phyloP scores from a whole-genome alignment of 306 rosid genomes.

The Ormosia semicastrata region DNA sequence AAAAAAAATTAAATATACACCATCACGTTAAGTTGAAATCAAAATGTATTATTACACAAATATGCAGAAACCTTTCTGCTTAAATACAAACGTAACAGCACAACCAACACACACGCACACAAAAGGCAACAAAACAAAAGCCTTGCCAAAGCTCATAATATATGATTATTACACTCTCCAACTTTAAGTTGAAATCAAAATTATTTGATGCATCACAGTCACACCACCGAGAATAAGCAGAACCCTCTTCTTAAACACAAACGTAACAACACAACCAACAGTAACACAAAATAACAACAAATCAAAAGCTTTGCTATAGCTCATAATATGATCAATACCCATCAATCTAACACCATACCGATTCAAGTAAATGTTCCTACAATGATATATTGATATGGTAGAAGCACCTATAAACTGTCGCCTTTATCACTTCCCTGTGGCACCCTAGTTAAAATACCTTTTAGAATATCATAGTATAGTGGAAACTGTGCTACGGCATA shows the following conservation, averaged over 20 bases:
- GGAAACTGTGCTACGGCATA: conserved; percentile 57
- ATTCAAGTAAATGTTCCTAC: neutral
- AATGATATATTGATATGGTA: neutral
- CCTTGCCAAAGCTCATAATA: neutral
- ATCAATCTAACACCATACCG: neutral
- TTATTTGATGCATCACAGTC: neutral
- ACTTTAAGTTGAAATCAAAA: neutral
- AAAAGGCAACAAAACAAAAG: neutral
- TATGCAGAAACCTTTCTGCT: neutral
- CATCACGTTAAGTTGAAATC: neutral
- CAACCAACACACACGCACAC: neutral
- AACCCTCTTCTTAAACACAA: neutral
- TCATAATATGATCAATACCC: neutral
- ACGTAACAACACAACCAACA: neutral
- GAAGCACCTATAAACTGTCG: neutral
- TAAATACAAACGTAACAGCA: neutral
- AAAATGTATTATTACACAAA: neutral
- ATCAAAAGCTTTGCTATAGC: neutral
- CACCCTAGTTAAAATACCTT: conserved; percentile 33
- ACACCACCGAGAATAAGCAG: neutral
- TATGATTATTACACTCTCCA: neutral
- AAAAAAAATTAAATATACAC: neutral
- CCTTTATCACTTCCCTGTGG: conserved; percentile 31
- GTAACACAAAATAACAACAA: neutral
- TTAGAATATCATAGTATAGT: conserved; percentile 47